Base-by-base conservation (phyloP, 2,329 filamentous ascomycete species). In the Ophiostoma himal-ulmi region DNA sequence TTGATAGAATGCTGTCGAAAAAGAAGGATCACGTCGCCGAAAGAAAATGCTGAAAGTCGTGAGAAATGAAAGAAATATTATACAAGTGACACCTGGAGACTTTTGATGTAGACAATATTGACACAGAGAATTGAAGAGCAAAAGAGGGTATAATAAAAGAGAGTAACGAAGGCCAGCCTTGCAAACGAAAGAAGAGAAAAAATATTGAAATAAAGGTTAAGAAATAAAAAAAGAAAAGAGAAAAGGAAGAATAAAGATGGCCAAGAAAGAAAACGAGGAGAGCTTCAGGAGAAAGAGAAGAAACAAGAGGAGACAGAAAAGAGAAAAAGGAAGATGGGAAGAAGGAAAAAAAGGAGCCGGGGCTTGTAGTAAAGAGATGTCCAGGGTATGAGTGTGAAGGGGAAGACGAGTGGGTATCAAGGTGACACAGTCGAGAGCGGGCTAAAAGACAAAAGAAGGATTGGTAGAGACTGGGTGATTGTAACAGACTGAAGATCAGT, bases 141-240 rank as follows among this genome's bases (percentile, higher is more conserved):
- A 69, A 44, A 71, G 30, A 44, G 13, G n/a, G 37, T 48, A 71
- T 57, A 68, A 71, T 69, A 73, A 68, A 72, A 70, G 52, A 73
- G 67, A 72, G 69, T 54, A 70, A 44, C 52, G 71, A 73, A 74
- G 74, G 73, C 76, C 76, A 68, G 75, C 74, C 75, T 76, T 75
- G 70, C 70, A 36, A 17, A 48, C 37, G 57, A 48, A 68, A 68
- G 36, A 41, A 62, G n/a, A 26, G 48, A 41, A n/a, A 66, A 22
- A 39, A n/a, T 52, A 60, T 73, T 74, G n/a, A 11, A 39, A 65
- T 14, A 13, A 57, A 11, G 52, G 11, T 13, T 62, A 67, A n/a
- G 26, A n/a, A 67, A 64, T 72, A 74, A n/a, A 22, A 30, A 60
- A 60, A n/a, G n/a, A 6, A 60, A 60, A 11, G 13, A 57, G 20